These are phyloP conservation scores for Cucurbita pepo DNA, from an alignment of 306 rosid species.

Conservation along the genomic window DNA sequence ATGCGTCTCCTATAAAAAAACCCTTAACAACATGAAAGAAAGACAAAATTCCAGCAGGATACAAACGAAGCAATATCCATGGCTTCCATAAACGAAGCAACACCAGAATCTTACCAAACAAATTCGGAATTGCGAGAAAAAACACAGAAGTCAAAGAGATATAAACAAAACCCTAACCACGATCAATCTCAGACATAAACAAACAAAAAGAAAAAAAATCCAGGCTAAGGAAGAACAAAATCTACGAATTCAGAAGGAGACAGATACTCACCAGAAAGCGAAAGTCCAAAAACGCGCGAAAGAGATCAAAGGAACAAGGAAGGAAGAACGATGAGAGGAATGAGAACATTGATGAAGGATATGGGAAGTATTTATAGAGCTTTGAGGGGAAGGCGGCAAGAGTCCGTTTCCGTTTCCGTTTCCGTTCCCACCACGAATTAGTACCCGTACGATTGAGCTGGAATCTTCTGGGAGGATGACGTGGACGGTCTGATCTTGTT, in stretches of 20 bases:
- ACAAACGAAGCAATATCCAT: background rate
- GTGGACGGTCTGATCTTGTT: background rate
- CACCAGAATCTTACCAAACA: too few species aligned
- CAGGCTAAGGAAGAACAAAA: background rate
- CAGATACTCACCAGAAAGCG: background rate
- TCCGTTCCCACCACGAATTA: too few species aligned
- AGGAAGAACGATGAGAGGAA: background rate
- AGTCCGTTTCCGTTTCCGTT: background rate
- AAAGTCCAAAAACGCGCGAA: too few species aligned
- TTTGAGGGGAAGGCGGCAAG: background rate
- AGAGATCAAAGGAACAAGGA: background rate
- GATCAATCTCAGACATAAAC: background rate
- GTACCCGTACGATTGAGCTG: background rate
- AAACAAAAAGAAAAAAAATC: too few species aligned
- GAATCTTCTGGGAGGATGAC: background rate
- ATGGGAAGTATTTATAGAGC: background rate
- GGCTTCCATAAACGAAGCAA: too few species aligned
- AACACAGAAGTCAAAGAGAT: too few species aligned
- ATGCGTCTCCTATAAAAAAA: too few species aligned
- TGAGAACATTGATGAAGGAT: rapidly evolving
- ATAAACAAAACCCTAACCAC: too few species aligned
- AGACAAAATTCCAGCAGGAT: background rate
- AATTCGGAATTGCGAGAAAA: too few species aligned
- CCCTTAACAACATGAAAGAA: background rate
- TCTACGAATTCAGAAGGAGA: background rate